A percentile compares a stretch with the other conserved stretches of the same genome.
phyloP scores from a whole-genome alignment of 2,329 filamentous ascomycete species.

The Pseudocercospora ulei region DNA sequence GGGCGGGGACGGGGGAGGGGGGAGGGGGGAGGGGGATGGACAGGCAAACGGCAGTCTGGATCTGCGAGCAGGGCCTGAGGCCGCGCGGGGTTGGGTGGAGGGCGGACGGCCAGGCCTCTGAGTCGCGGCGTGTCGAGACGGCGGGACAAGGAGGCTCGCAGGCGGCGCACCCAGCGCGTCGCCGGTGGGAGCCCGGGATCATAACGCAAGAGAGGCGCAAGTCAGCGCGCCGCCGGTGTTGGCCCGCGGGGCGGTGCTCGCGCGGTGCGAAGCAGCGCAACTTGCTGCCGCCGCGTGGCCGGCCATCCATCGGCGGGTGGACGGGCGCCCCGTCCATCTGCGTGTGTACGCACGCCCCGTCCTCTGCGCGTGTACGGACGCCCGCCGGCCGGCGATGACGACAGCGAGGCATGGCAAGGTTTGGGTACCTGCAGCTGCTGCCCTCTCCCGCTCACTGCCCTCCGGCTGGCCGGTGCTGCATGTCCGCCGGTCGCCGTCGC shows the following conservation, averaged over 20 bases:
- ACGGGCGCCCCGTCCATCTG: no score
- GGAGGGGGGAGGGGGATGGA: no score
- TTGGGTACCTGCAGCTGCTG: conserved; percentile 21
- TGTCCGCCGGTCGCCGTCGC: conserved; percentile 17
- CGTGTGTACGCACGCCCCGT: no score
- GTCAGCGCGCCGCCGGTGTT: conserved; percentile 17
- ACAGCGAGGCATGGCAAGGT: conserved; percentile 4
- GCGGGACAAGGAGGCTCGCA: conserved; percentile 21
- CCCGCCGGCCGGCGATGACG: conserved; percentile 8
- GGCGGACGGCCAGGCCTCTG: conserved; percentile 16
- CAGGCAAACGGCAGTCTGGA: conserved; percentile 19
- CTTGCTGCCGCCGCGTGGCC: no score
- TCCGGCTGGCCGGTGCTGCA: conserved; percentile 26
- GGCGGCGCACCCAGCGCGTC: conserved; percentile 1
- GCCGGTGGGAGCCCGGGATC: conserved; percentile 18
- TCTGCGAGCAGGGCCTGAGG: conserved; percentile 19
- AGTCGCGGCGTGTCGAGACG: conserved; percentile 16
- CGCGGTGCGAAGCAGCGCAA: no score
- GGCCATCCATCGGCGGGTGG: no score
- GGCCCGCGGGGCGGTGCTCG: conserved; percentile 12
- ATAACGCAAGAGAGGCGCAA: conserved; percentile 26
- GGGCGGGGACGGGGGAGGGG: no score
- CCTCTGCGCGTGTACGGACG: no score
- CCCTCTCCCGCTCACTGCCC: conserved; percentile 18
- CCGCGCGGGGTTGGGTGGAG: conserved; percentile 21